phyloP scores from a whole-genome alignment of 257 asterid species.

The Nicotiana paniculata region DNA sequence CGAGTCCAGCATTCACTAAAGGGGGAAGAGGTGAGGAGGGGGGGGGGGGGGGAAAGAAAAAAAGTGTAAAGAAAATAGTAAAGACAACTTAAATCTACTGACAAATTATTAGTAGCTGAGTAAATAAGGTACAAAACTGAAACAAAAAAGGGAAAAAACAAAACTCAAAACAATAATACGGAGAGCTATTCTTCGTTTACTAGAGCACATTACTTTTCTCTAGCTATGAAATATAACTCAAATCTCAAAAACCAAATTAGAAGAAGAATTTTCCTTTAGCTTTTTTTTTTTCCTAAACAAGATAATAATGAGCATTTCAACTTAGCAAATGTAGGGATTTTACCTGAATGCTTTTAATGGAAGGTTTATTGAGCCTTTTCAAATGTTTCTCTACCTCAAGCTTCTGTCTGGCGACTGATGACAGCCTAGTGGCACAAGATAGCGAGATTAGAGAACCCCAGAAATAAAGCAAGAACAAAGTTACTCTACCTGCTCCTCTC shows the following conservation, averaged over 20 bases:
- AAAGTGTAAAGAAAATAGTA: no score
- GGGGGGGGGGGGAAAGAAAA: no score
- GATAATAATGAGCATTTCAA: no score
- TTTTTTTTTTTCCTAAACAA: no score
- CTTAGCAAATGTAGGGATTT: no score
- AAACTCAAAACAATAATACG: neutral
- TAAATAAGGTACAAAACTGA: neutral
- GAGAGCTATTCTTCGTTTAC: neutral
- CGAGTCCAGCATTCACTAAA: no score
- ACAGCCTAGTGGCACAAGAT: constrained; percentile 42
- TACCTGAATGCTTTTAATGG: constrained; percentile 69
- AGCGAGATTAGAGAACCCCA: constrained; percentile 30
- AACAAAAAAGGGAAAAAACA: neutral
- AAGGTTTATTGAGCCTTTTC: constrained; percentile 66
- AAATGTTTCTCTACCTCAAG: constrained; percentile 64
- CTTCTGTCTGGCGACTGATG: constrained; percentile 39
- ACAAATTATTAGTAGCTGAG: neutral
- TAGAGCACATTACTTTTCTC: no score
- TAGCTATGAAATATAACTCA: neutral
- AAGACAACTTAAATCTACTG: neutral
- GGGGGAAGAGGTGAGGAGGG: no score
- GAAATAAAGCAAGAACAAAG: constrained; percentile 29
- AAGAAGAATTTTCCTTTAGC: no score
- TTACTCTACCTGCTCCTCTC: neutral
- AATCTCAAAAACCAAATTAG: neutral